Conservation (phyloP, 73 alveolate species). For the Tetrahymena borealis region DNA sequence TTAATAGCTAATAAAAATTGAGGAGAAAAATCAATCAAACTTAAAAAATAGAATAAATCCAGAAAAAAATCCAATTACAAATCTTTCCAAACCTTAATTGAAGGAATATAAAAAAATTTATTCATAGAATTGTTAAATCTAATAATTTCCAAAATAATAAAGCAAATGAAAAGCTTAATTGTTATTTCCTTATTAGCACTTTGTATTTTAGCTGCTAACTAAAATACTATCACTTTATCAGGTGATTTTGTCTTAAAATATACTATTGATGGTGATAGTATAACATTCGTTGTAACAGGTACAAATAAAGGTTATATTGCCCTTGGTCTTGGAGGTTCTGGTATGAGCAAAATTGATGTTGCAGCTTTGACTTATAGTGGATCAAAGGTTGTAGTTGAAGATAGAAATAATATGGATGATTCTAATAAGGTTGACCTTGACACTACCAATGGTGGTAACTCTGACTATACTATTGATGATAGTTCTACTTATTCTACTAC, state of each 20-base stretch:
- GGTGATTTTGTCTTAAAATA: background rate
- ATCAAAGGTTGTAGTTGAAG: background rate
- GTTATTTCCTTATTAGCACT: background rate
- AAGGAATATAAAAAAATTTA: too few species aligned
- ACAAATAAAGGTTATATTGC: background rate
- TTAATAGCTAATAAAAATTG: too few species aligned
- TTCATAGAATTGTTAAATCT: too few species aligned
- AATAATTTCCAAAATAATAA: background rate
- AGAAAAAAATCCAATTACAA: too few species aligned
- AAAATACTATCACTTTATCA: background rate
- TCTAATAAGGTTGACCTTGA: background rate
- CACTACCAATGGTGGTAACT: background rate
- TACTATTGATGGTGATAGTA: background rate
- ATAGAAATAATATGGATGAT: background rate
- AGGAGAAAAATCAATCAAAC: too few species aligned
- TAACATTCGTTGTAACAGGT: background rate
- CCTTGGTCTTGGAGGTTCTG: background rate
- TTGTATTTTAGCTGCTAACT: background rate
- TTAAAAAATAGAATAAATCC: too few species aligned
- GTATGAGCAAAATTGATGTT: background rate
- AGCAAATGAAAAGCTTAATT: background rate
- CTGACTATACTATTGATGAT: background rate
- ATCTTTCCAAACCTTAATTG: too few species aligned
- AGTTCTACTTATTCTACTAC: background rate
- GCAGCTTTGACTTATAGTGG: background rate